Base-by-base conservation (phyloP, 768 basidiomycete genomes). In the Serendipita vermifera region DNA sequence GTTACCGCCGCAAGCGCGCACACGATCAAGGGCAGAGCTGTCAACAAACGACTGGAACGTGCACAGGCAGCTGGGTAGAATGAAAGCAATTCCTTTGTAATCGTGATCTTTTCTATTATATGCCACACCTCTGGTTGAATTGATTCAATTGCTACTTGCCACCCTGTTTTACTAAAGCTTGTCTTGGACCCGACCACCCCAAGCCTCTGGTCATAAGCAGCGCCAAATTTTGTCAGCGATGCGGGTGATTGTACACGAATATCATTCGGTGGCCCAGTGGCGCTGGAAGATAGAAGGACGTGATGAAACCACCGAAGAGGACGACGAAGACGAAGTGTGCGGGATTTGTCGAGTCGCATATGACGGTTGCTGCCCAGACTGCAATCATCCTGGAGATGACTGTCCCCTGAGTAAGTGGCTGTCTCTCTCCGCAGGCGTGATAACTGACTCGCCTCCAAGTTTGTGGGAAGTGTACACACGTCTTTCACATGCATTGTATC, bases 401-500 rank as follows among this genome's bases (percentile, higher is more conserved):
- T 93, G 90, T 71, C 90, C 91, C 0, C 70, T 93, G 22, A 90
- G 90, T 91, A 63, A 64, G 82, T 75, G 11, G 55, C 26, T 41
- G 7, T 54, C 41, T 46, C 20, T 13, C 17, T 61, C 55, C 35
- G 33, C 17, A 20, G 29, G 51, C 3, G 9, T 54, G 20, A 55
- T 33, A 4, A 24, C 33, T 55, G 11, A 20, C 38, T 31, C 41
- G 57, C 26, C 38, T 31, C 33, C n/a, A 61, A 98, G 94, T 98
- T 55, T 98, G 92, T 89, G 96, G 96, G 32, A 84, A 96, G 70
- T 99, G 94, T 65, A 89, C 82, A 4, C 96, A 98, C 67, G 82
- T 96, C 57, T 99, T 98, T 65, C 96, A 99, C 67, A 92, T 97
- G 89, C 94, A 99, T 67, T 98, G 94, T 70, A 71, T 99, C 11